A percentile compares a stretch with the other conserved stretches of the same genome.
These are phyloP conservation scores for Colletotrichum tropicicola DNA, from an alignment of 2,329 filamentous ascomycete species.

Conservation along the genomic window DNA sequence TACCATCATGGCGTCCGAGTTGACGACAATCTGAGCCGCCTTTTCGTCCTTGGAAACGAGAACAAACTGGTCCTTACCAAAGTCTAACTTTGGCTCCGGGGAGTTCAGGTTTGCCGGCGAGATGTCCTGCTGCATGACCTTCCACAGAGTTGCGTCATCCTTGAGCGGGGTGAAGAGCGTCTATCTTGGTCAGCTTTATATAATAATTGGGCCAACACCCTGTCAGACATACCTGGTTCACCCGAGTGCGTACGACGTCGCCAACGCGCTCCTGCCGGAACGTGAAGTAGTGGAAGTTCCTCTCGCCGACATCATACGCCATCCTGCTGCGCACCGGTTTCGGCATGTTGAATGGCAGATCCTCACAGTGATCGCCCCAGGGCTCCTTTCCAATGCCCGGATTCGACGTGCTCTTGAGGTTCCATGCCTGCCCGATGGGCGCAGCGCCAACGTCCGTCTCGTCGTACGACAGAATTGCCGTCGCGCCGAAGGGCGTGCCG, in stretches of 20 bases:
- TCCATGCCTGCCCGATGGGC: slow-evolving; percentile 31
- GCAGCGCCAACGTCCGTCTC: slow-evolving; percentile 16
- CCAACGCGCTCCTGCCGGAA: slow-evolving; percentile 18
- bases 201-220: background rate
- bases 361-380: slow-evolving; percentile 22
- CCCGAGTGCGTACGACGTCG: slow-evolving; percentile 18
- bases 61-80: slow-evolving; percentile 27
- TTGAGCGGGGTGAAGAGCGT: slow-evolving; percentile 29
- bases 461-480: slow-evolving; percentile 31
- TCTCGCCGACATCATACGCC: slow-evolving; percentile 32
- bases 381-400: slow-evolving; percentile 18
- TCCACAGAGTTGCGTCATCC: slow-evolving; percentile 29
- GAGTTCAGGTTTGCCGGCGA: slow-evolving; percentile 21
- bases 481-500: slow-evolving; percentile 25
- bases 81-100: slow-evolving; percentile 15
- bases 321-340: slow-evolving; percentile 28
- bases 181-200: background rate
- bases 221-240: slow-evolving; percentile 10
- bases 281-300: slow-evolving; percentile 28
- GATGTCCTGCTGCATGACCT: slow-evolving; percentile 14
- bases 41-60: slow-evolving; percentile 31
- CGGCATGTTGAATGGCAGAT: slow-evolving; percentile 33
- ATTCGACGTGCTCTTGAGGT: slow-evolving; percentile 7
- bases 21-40: slow-evolving; percentile 35
- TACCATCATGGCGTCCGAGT: slow-evolving; percentile 34